phyloP scores from a whole-genome alignment of 495 filamentous ascomycete species.

The Aspergillus avenaceus region DNA sequence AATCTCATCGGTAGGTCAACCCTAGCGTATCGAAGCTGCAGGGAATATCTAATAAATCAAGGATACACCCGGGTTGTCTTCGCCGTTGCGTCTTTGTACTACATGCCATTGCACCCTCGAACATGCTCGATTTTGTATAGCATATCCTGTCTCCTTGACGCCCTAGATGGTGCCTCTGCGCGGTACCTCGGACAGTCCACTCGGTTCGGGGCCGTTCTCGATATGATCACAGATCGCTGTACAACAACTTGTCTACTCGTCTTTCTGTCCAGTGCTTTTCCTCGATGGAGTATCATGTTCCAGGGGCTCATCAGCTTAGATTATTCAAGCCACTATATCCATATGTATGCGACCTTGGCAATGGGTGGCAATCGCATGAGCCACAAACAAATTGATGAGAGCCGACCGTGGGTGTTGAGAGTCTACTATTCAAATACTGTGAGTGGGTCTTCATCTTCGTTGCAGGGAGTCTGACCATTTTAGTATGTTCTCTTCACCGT shows the following conservation, averaged over 20 bases:
- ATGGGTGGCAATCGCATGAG: slow-evolving; percentile 56
- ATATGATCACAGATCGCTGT: slow-evolving; percentile 88
- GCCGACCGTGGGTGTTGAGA: slow-evolving; percentile 58
- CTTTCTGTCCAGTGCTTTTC: slow-evolving; percentile 78
- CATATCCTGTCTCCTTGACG: slow-evolving; percentile 80
- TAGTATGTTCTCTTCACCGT: slow-evolving; percentile 64
- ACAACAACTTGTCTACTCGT: slow-evolving; percentile 82
- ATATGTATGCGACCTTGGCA: slow-evolving; percentile 73
- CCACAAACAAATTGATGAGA: slow-evolving; percentile 74
- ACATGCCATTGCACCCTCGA: slow-evolving; percentile 87
- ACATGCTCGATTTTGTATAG: slow-evolving; percentile 80
- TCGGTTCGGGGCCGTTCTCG: slow-evolving; percentile 78
- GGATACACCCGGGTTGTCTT: slow-evolving; percentile 80
- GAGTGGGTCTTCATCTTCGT: slow-evolving; percentile 41
- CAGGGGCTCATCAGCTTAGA: slow-evolving; percentile 81
- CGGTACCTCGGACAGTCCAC: slow-evolving; percentile 75
- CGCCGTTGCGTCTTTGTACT: slow-evolving; percentile 79
- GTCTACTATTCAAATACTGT: slow-evolving; percentile 88
- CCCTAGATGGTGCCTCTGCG: slow-evolving; percentile 77
- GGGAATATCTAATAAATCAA: too few relatives aligned
- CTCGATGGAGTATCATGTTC: slow-evolving; percentile 76
- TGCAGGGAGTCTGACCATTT: not conserved
- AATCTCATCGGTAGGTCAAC: not conserved
- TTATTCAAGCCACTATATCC: slow-evolving; percentile 83
- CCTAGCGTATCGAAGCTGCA: too few relatives aligned